phyloP scores from a whole-genome alignment of 2,329 filamentous ascomycete species.

The Monosporascus sp. region DNA sequence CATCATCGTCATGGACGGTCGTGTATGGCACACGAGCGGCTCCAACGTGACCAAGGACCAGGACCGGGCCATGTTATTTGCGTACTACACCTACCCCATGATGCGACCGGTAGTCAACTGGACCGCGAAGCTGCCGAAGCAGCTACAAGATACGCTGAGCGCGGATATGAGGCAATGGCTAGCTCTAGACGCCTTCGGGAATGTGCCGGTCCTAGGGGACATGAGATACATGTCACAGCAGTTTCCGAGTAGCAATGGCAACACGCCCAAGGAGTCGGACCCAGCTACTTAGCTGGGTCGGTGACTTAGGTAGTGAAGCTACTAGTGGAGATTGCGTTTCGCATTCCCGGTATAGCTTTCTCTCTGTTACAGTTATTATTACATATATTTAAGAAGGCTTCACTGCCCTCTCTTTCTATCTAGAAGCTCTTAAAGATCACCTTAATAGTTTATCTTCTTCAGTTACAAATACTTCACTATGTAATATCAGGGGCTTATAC shows the following conservation, averaged over 20 bases:
- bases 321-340: too few species aligned
- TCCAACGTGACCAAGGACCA: conserved; percentile 25
- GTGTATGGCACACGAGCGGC: conserved; percentile 30
- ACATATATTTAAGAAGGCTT: too few species aligned
- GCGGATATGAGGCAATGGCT: conserved; percentile 25
- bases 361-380: too few species aligned
- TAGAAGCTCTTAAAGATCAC: too few species aligned
- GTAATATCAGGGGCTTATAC: too few species aligned
- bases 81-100: conserved; percentile 26
- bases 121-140: conserved; percentile 23
- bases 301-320: too few species aligned
- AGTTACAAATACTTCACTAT: too few species aligned
- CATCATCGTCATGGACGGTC: conserved; percentile 28
- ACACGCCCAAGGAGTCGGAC: too few species aligned
- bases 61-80: conserved; percentile 28
- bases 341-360: too few species aligned
- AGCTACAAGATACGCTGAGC: conserved; percentile 19
- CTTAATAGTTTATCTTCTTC: too few species aligned
- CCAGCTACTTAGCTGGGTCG: too few species aligned
- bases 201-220: conserved; percentile 9
- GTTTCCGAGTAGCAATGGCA: conserved; percentile 3
- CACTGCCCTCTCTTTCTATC: too few species aligned
- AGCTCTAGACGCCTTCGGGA: conserved; percentile 14
- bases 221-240: conserved; percentile 10
- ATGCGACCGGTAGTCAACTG: conserved; percentile 29